Percentiles rank a stretch among this genome's conserved stretches.
Evolutionary conservation across 805 yeast genomes (phyloP).

Genomic region (Pichia insulana): DNA sequence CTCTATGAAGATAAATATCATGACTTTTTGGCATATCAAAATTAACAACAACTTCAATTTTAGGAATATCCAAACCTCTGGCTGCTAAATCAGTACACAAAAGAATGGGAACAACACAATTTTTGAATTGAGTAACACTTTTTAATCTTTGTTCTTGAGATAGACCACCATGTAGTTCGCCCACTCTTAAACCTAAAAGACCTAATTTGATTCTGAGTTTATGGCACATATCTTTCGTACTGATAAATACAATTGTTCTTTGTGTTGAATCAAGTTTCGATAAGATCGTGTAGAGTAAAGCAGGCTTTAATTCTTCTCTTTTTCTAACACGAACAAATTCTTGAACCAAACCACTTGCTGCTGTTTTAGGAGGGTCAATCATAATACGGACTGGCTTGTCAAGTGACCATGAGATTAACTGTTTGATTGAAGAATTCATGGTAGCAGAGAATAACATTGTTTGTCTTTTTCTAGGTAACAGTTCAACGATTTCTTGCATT

Average conservation of each 20-base stretch:
- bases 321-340: constrained; percentile 93
- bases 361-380: constrained; percentile 95
- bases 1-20: constrained; percentile 91
- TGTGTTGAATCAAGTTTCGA: constrained; percentile 55
- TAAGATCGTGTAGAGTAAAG: constrained; percentile 65
- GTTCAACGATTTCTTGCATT: constrained; percentile 76
- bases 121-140: constrained; percentile 75
- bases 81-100: constrained; percentile 98
- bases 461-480: constrained; percentile 87
- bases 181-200: constrained; percentile 63
- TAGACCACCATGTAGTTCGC: constrained; percentile 76
- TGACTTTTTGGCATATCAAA: constrained; percentile 92
- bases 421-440: constrained; percentile 89
- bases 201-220: constrained; percentile 69
- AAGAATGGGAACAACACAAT: constrained; percentile 73
- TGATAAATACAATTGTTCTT: constrained; percentile 82
- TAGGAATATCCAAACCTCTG: constrained; percentile 98
- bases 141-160: constrained; percentile 89
- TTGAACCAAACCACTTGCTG: constrained; percentile 83
- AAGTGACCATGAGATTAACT: constrained; percentile 77
- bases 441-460: constrained; percentile 95
- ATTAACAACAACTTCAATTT: constrained; percentile 89
- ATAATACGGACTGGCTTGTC: constrained; percentile 87
- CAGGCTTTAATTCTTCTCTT: constrained; percentile 76
- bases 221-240: constrained; percentile 89